Conservation (phyloP, 331 rosid genomes). For the Spiraea crenata region DNA sequence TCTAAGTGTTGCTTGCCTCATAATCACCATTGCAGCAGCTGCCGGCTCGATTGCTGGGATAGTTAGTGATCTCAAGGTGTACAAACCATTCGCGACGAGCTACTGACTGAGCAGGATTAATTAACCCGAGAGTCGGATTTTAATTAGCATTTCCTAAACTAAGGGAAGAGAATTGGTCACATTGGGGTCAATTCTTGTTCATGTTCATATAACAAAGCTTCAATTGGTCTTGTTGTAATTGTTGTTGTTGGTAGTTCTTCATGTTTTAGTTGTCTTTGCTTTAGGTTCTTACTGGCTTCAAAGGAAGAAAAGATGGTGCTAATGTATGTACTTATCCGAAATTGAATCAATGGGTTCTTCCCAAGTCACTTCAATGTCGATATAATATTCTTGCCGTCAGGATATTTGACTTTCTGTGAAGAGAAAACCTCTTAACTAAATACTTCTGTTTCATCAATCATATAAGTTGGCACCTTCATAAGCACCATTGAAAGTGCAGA, state of each 20-base stretch:
- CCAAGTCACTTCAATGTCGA: background rate
- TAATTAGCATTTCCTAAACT: conserved; percentile 11
- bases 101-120: conserved; percentile 28
- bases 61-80: conserved; percentile 42
- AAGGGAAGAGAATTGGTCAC: conserved; percentile 18
- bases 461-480: no score
- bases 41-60: conserved; percentile 66
- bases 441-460: no score
- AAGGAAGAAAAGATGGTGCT: background rate
- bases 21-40: conserved; percentile 46
- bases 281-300: conserved; percentile 10
- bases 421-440: no score
- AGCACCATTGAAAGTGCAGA: conserved; percentile 21
- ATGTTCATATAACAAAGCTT: conserved; percentile 30
- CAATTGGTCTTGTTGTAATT: conserved; percentile 25
- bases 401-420: no score
- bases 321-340: conserved; percentile 13
- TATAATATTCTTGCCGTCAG: no score
- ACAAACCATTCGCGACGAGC: conserved; percentile 49
- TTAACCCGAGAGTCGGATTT: background rate
- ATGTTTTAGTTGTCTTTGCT: background rate
- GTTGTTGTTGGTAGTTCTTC: conserved; percentile 8
- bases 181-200: conserved; percentile 18
- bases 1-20: conserved; percentile 55
- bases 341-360: background rate